Base-by-base conservation (phyloP, 2,329 filamentous ascomycete species). In the Paecilomyces formosus region DNA sequence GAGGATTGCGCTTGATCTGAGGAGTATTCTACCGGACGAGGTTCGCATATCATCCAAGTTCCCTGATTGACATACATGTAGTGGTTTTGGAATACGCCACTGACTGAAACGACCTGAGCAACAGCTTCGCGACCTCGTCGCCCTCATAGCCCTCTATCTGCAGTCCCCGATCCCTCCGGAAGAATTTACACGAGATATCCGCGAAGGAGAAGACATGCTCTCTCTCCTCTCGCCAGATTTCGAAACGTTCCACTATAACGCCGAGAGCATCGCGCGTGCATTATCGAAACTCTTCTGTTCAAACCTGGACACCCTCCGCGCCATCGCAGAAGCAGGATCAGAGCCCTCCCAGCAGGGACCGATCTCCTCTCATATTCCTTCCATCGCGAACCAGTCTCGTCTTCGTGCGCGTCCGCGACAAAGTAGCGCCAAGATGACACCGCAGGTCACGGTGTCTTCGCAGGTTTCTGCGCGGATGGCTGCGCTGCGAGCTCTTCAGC, bases 111-210 rank as follows among this genome's bases (percentile, higher is more conserved):
- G 15, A 50, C 55, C 54, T 30, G 45, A 24, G 11, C 30, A 33
- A 60, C 55, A 76, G 74, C 67, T 66, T 57, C 72, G 70, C 30
- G 70, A 74, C 54, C 67, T 66, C 11, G 62, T 74, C 21, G 66
- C 69, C 31, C 64, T 75, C n/a, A 70, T 74, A 55, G 64, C 69
- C 1, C 62, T 76, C n/a, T 76, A 74, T 52, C 65, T 76, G 6
- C 69, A 74, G 18, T 68, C 70, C 2, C 61, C 68, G 8, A 58
- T 64, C 15, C 49, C 58, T 26, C 62, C 63, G 24, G 62, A 68
- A 50, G 64, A 68, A 28, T 53, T 58, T 13, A 62, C 68, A 12
- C 55, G 60, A 57, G 62, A 67, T 31, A 50, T 56, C 21, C 55
- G 56, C 22, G 31, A 53, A 53, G 50, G 28, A 54, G 65, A 67